A percentile compares a stretch with the other conserved stretches of the same genome.
Evolutionary conservation across 2,329 filamentous ascomycete genomes (phyloP).

Genomic region (Lithohypha guttulata): DNA sequence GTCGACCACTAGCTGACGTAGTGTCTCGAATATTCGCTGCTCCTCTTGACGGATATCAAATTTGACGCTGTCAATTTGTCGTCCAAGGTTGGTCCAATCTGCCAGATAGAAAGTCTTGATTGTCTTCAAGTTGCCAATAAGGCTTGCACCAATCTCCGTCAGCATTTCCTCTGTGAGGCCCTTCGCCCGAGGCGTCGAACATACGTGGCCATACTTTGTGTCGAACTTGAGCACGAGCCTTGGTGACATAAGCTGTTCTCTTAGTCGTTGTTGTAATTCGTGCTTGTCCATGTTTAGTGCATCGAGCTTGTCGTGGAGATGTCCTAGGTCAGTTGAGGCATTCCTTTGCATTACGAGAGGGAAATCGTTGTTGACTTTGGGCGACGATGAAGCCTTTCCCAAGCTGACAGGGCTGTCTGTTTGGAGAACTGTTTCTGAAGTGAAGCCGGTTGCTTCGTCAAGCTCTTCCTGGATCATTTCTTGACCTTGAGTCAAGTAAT

Average conservation of each 20-base stretch:
- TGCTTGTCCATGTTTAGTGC: slow-evolving; percentile 50
- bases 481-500: slow-evolving; percentile 68
- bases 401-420: background rate
- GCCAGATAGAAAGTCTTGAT: slow-evolving; percentile 76
- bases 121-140: slow-evolving; percentile 67
- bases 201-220: slow-evolving; percentile 77
- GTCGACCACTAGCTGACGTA: slow-evolving; percentile 65
- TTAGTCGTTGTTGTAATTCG: slow-evolving; percentile 50
- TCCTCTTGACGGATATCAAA: slow-evolving; percentile 75
- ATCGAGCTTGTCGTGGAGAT: slow-evolving; percentile 58
- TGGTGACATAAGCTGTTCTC: slow-evolving; percentile 48
- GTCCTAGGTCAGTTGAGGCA: slow-evolving; percentile 56
- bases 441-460: slow-evolving; percentile 58
- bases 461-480: too few relatives aligned
- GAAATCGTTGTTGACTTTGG: slow-evolving; percentile 36
- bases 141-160: slow-evolving; percentile 37
- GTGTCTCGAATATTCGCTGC: slow-evolving; percentile 60
- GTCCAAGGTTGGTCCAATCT: slow-evolving; percentile 74
- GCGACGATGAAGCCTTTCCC: too few relatives aligned
- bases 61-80: slow-evolving; percentile 65
- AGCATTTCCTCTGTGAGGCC: slow-evolving; percentile 50
- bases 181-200: slow-evolving; percentile 56
- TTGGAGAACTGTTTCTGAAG: slow-evolving; percentile 29
- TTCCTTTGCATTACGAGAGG: slow-evolving; percentile 53
- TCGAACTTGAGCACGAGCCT: slow-evolving; percentile 76